A percentile compares a stretch with the other conserved stretches of the same genome.
Conservation (phyloP, 495 filamentous ascomycete genomes). For the Penicillium salamii region DNA sequence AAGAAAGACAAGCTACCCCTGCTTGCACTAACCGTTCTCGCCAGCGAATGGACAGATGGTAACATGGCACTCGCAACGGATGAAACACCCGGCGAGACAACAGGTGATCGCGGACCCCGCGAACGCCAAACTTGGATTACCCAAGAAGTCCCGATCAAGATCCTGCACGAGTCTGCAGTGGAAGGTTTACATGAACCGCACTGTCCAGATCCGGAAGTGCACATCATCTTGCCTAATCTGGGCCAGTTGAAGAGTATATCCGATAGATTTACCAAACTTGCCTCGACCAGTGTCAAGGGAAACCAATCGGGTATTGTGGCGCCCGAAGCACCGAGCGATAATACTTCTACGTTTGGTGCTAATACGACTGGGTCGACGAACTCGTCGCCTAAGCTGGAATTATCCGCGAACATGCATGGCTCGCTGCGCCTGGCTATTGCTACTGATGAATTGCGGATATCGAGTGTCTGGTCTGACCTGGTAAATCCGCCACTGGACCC, state of each 20-base stretch:
- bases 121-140: slow-evolving; percentile 85
- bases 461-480: slow-evolving; percentile 76
- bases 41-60: slow-evolving; percentile 42
- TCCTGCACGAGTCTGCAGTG: slow-evolving; percentile 74
- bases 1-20: slow-evolving; percentile 86
- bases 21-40: slow-evolving; percentile 79
- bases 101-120: slow-evolving; percentile 42
- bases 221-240: slow-evolving; percentile 83
- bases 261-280: slow-evolving; percentile 88
- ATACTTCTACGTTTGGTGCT: neutral
- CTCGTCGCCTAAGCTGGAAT: slow-evolving; percentile 62
- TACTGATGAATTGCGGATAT: slow-evolving; percentile 78
- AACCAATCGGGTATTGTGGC: slow-evolving; percentile 12
- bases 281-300: slow-evolving; percentile 32
- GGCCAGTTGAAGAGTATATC: slow-evolving; percentile 84
- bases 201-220: slow-evolving; percentile 87
- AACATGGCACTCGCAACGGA: slow-evolving; percentile 46
- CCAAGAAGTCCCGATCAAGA: slow-evolving; percentile 93
- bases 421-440: slow-evolving; percentile 68
- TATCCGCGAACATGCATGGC: slow-evolving; percentile 91
- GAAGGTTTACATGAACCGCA: slow-evolving; percentile 85
- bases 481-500: slow-evolving; percentile 83
- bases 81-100: slow-evolving; percentile 35
- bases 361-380: slow-evolving; percentile 21
- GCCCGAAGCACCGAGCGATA: slow-evolving; percentile 10